A percentile compares a stretch with the other conserved stretches of the same genome.
Conservation (phyloP, 805 yeast species). For the Schizosaccharomyces octosporus region DNA sequence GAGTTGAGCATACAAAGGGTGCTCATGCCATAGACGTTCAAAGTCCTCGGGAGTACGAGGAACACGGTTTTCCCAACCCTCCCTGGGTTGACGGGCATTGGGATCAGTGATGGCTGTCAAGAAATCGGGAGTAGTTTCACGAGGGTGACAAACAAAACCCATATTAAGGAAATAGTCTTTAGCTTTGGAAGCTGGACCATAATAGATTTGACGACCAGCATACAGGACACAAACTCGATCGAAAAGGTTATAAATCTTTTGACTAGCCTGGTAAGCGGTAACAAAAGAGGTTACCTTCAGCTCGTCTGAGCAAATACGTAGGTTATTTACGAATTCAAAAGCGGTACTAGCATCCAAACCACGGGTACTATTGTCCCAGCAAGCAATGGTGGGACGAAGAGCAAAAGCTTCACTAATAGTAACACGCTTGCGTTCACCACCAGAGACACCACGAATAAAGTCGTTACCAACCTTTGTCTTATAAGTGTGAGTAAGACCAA, state of each 20-base stretch:
- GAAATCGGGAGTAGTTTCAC: slow-evolving; percentile 51
- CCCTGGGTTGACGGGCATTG: slow-evolving; percentile 20
- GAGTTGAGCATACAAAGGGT: slow-evolving; percentile 20
- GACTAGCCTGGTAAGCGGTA: slow-evolving; percentile 48
- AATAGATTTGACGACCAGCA: slow-evolving; percentile 37
- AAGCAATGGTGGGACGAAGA: slow-evolving; percentile 35
- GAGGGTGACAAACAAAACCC: slow-evolving; percentile 39
- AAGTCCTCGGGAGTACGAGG: slow-evolving; percentile 30
- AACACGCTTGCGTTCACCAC: slow-evolving; percentile 59
- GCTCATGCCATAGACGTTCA: slow-evolving; percentile 26
- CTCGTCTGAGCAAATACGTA: slow-evolving; percentile 35
- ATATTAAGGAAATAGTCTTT: slow-evolving; percentile 32
- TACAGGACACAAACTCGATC: slow-evolving; percentile 38
- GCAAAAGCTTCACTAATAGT: slow-evolving; percentile 58
- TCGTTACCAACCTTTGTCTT: slow-evolving; percentile 24
- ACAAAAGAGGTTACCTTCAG: slow-evolving; percentile 32
- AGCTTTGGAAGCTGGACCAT: slow-evolving; percentile 33
- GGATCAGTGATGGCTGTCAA: slow-evolving; percentile 49
- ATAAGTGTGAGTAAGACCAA: slow-evolving; percentile 18
- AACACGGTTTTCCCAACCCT: slow-evolving; percentile 24
- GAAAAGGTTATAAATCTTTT: slow-evolving; percentile 37
- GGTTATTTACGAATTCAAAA: slow-evolving; percentile 41
- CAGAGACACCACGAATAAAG: slow-evolving; percentile 32
- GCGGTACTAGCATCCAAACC: slow-evolving; percentile 75
- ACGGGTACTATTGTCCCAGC: slow-evolving; percentile 69